A percentile compares a stretch with the other conserved stretches of the same genome.
These are phyloP conservation scores for Cytauxzoon felis DNA, from an alignment of 169 alveolate species.

Conservation along the genomic window DNA sequence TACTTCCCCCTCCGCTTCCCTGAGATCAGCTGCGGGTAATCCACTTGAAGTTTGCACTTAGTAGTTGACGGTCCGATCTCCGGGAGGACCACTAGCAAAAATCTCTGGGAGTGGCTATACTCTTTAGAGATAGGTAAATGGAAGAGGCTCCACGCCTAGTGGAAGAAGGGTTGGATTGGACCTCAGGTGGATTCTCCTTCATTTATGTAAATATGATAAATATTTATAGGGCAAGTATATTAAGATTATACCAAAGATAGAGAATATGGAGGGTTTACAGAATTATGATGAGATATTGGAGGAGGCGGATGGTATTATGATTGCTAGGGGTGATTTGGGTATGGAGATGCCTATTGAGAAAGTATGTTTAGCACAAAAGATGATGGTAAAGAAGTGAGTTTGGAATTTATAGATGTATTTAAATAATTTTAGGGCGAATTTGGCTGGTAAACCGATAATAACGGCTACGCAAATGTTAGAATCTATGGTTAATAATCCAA, in stretches of 20 bases:
- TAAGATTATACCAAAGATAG: conserved; percentile 94
- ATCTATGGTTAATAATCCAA: conserved; percentile 92
- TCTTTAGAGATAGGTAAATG: no score
- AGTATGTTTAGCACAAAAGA: conserved; percentile 94
- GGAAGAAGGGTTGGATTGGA: no score
- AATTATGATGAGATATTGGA: conserved; percentile 92
- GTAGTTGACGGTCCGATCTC: no score
- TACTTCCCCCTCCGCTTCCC: no score
- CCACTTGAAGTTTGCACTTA: conserved; percentile 18
- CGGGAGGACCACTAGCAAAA: no score
- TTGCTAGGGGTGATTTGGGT: conserved; percentile 99
- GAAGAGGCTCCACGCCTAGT: no score
- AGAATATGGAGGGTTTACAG: conserved; percentile 93
- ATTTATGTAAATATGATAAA: no score
- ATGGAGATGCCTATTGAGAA: conserved; percentile 98
- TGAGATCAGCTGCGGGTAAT: conserved; percentile 80
- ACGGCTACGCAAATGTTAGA: conserved; percentile 99
- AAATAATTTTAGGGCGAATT: conserved; percentile 74
- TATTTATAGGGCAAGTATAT: conserved; percentile 92
- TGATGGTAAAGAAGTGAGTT: conserved; percentile 88
- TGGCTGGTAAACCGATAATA: conserved; percentile 94
- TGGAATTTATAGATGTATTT: not conserved
- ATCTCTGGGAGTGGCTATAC: no score
- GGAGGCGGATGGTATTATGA: conserved; percentile 97
- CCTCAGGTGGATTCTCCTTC: no score